Base-by-base conservation (phyloP, 768 basidiomycete genomes). In the Naganishia kalamii region DNA sequence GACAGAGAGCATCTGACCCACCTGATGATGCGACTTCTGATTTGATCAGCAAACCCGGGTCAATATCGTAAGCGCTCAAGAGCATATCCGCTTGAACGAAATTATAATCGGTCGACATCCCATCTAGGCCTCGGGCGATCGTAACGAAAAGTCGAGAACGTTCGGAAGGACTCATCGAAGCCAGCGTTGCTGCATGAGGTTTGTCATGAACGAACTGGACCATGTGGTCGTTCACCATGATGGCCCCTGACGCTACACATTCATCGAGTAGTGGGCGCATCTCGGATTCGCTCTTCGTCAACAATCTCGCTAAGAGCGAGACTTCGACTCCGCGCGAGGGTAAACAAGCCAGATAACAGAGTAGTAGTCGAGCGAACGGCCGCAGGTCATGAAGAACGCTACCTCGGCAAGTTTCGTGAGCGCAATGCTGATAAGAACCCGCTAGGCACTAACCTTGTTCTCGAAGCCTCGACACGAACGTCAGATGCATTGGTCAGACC, bases 191-290 rank as follows among this genome's bases (percentile, higher is more conserved):
- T 12, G 32, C 37, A 40, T 68, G 66, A 4, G 48, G 60, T 30
- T 72, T 66, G 57, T 75, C 72, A 61, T 75, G 74, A 0, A 69
- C 40, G 66, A 73, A 75, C 2, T 60, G 50, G 12, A 67, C 68
- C 27, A 21, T 52, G 63, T 43, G 30, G 40, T 57, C 57, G 13
- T 37, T n/a, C 1, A 64, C n/a, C 27, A 54, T 30, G 12, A 33
- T 37, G 50, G 37, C 57, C 7, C 41, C 51, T 2, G 57, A 17
- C 19, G 51, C 33, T 21, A 44, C n/a, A 30, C 63, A 64, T 7
- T 64, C 43, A 41, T 25, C 27, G 7, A 40, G 17, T 10, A 52
- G 17, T 29, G 17, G 7, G 1, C 25, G 27, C 1, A 54, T 29
- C 19, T 17, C 27, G 25, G 13, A 37, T 23, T 57, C 54, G 54